Conservation (phyloP, 345 rosid genomes). For the Triadica sebifera region DNA sequence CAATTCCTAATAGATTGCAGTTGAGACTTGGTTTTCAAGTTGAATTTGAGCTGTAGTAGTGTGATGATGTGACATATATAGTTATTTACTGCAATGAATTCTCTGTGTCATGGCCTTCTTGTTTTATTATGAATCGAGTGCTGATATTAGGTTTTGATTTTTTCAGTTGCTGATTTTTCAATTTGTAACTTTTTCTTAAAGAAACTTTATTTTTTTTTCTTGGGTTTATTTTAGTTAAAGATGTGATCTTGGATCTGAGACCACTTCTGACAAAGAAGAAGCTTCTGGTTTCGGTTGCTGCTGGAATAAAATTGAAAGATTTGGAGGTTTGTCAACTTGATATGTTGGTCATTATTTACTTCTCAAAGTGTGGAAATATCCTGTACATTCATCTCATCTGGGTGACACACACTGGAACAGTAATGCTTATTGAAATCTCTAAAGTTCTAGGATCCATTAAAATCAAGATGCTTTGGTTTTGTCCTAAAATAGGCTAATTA, state of each 20-base stretch:
- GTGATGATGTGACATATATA: neutral
- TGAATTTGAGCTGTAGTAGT: neutral
- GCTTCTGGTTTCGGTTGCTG: conserved; percentile 91
- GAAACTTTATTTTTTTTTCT: neutral
- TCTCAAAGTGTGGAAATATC: neutral
- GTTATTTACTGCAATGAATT: neutral
- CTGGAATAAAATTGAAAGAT: conserved; percentile 77
- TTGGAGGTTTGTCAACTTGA: conserved; percentile 53
- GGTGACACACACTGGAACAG: neutral
- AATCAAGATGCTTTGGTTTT: neutral
- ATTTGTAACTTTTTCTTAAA: neutral
- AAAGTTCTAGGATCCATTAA: too few species aligned
- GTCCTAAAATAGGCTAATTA: neutral
- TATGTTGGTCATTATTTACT: neutral
- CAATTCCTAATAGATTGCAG: neutral
- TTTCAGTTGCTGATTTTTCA: neutral
- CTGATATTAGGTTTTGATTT: neutral
- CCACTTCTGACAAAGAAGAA: conserved; percentile 59
- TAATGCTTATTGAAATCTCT: neutral
- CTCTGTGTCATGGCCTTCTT: neutral
- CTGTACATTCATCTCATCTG: neutral
- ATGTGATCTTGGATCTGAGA: conserved; percentile 55
- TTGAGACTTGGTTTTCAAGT: neutral
- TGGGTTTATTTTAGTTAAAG: conserved; percentile 45
- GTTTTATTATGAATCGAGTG: neutral